Percentiles rank a stretch among this genome's conserved stretches.
These are phyloP conservation scores for Pythium brachiatum DNA, from an alignment of 352 stramenopile species.

Conservation along the genomic window DNA sequence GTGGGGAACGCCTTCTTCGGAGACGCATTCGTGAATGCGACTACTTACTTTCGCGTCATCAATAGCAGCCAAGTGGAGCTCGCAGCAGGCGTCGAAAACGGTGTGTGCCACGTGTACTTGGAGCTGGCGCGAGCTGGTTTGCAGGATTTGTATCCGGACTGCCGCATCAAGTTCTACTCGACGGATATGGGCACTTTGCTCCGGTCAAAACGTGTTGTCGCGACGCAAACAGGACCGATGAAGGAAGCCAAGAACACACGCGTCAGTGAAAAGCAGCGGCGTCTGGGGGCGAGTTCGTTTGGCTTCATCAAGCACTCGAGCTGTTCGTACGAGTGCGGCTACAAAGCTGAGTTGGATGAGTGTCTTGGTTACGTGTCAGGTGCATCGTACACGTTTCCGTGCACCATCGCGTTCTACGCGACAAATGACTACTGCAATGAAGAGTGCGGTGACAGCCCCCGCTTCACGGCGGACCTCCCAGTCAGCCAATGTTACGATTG, in stretches of 20 bases:
- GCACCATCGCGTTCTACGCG: background rate
- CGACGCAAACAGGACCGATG: no score
- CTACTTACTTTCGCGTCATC: background rate
- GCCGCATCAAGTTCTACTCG: background rate
- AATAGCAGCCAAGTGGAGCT: background rate
- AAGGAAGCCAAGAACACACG: no score
- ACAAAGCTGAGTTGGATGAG: background rate
- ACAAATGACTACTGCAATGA: background rate
- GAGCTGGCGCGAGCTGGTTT: background rate
- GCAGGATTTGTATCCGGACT: background rate
- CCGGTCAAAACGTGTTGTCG: background rate
- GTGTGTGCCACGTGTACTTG: background rate
- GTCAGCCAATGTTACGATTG: background rate
- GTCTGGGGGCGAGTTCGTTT: background rate
- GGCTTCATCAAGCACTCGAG: background rate
- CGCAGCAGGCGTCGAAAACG: background rate
- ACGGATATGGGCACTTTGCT: background rate
- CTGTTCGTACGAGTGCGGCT: background rate
- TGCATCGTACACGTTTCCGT: background rate
- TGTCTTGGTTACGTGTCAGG: background rate
- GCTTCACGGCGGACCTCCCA: background rate
- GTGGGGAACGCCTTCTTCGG: background rate
- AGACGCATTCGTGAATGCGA: background rate
- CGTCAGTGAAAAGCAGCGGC: background rate
- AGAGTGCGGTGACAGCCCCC: background rate